phyloP scores from a whole-genome alignment of 2,329 filamentous ascomycete genomes.

The Arthroderma uncinatum region DNA sequence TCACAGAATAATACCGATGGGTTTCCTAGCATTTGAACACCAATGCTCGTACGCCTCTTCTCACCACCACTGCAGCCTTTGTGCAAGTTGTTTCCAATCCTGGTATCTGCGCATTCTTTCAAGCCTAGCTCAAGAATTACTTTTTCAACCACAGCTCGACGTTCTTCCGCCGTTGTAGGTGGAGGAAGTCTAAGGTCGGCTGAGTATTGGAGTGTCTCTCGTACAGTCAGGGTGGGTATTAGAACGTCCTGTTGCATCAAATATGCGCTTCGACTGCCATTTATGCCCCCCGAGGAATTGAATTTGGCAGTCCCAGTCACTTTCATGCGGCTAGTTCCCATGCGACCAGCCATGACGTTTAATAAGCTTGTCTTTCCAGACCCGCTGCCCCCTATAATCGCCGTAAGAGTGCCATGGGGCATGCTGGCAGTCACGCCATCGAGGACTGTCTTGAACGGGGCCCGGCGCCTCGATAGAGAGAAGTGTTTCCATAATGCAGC shows the following conservation, averaged over 20 bases:
- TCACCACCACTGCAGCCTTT: constrained; percentile 71
- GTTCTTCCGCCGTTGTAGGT: constrained; percentile 48
- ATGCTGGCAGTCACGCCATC: constrained; percentile 54
- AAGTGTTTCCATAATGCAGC: constrained; percentile 24
- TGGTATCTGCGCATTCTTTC: constrained; percentile 65
- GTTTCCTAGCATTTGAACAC: constrained; percentile 67
- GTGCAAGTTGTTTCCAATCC: constrained; percentile 59
- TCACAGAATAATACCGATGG: constrained; percentile 68
- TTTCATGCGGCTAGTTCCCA: constrained; percentile 45
- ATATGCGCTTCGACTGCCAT: constrained; percentile 40
- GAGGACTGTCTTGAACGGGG: constrained; percentile 42
- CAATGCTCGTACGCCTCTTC: constrained; percentile 64
- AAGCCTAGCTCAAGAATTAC: constrained; percentile 65
- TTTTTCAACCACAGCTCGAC: constrained; percentile 56
- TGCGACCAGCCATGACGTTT: constrained; percentile 59
- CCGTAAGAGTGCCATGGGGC: constrained; percentile 55
- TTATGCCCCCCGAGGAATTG: constrained; percentile 47
- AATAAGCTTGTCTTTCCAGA: constrained; percentile 62
- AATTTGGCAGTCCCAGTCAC: constrained; percentile 48
- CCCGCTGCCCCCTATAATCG: constrained; percentile 64
- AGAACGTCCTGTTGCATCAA: constrained; percentile 65
- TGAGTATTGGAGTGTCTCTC: constrained; percentile 63
- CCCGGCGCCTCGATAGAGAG: constrained; percentile 18
- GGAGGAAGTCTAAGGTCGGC: constrained; percentile 60
- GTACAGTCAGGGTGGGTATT: constrained; percentile 60